These are phyloP conservation scores for Firmiana major DNA, from an alignment of 345 rosid genomes.

Conservation along the genomic window DNA sequence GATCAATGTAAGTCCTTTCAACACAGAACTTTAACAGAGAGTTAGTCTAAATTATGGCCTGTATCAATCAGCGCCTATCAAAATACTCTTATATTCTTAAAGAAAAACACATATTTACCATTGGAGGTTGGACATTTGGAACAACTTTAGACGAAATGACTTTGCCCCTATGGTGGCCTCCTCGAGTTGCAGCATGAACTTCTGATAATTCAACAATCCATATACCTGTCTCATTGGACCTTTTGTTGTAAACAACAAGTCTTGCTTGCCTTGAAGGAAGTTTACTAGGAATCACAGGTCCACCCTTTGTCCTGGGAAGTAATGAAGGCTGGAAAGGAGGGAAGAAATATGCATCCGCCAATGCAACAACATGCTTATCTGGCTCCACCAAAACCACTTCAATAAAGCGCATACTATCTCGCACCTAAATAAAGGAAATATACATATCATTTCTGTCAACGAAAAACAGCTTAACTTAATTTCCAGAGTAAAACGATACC, in stretches of 20 bases:
- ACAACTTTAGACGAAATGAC: constrained; percentile 57
- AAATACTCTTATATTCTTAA: background rate
- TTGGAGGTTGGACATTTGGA: constrained; percentile 77
- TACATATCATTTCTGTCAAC: background rate
- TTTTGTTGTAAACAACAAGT: constrained; percentile 67
- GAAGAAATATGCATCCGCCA: constrained; percentile 80
- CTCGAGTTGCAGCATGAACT: constrained; percentile 77
- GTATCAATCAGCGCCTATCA: background rate
- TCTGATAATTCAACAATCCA: constrained; percentile 70
- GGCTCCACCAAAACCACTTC: constrained; percentile 69
- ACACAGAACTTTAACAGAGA: background rate
- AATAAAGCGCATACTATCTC: constrained; percentile 78
- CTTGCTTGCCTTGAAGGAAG: constrained; percentile 72
- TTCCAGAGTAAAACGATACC: background rate
- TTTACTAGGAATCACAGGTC: constrained; percentile 60
- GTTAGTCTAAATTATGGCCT: background rate
- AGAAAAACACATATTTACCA: constrained; percentile 32
- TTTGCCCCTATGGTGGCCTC: constrained; percentile 78
- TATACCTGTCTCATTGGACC: constrained; percentile 65
- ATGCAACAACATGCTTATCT: constrained; percentile 60
- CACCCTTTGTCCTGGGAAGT: constrained; percentile 67
- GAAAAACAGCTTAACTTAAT: background rate
- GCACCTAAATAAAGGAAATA: constrained; percentile 35
- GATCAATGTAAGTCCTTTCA: background rate
- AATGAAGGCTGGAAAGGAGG: constrained; percentile 83